Base-by-base conservation (phyloP, 1,139 yeast genomes). In the Zygotorulaspora mrakii region DNA sequence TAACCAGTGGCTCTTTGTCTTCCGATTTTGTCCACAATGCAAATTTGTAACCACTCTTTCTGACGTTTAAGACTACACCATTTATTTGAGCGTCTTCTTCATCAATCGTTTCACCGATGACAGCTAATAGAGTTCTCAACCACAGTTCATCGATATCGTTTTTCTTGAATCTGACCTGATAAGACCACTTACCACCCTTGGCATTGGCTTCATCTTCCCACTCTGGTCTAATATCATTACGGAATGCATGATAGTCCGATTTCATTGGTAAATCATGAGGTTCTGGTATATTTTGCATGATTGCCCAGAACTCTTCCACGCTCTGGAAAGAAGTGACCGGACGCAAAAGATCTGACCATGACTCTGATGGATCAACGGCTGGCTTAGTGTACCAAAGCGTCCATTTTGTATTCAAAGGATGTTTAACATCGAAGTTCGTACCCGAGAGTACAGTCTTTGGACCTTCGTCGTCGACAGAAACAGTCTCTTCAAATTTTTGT, bases 251-350 rank as follows among this genome's bases (percentile, higher is more conserved):
- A 70, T 91, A 91, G 67, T 94, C 98, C 10, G 96, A 85, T 67
- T 83, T 86, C 57, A 82, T 66, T 50, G 97, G 97, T 61, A 91
- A 76, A 63, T 88, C 96, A 53, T 81, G 78, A 41, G 96, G 96
- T 57, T 80, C 81, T 50, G 98, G 97, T 56, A 91, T 82, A 39
- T 95, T 84, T 68, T 91, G 91, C 73, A 80, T 86, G 52, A 89
- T 84, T 18, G 98, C 99, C 99, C 99, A 91, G 71, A 91, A 91
- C 67, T 91, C 97, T 70, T 91, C 99, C 35, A 91, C 97, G 20
- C 96, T 81, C 38, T 82, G 76, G 56, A 91, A 87, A 23, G 95
- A 79, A 55, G 89, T 94, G 39, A 91, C 95, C 45, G 96, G 95
- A 70, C 89, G 89, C 62, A 91, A 75, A 54, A 88, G 76, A 61